Evolutionary conservation across 2,329 filamentous ascomycete species (phyloP).

Genomic region (Fusarium sp.): DNA sequence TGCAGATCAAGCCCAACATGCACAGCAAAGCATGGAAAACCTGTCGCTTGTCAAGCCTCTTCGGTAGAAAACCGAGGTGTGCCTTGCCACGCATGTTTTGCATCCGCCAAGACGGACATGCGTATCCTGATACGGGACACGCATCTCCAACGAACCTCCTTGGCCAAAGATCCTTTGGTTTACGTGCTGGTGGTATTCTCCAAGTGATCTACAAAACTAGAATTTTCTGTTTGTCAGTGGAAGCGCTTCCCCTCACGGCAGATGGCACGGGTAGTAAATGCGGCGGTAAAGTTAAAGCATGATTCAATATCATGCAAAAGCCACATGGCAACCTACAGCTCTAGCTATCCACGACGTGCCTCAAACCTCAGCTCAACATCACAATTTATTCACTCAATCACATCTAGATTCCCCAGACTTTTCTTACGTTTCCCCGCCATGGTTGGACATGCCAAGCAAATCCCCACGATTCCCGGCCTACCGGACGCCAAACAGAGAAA

Average conservation of each 20-base stretch:
- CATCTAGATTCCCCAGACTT: not conserved
- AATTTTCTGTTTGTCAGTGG: not conserved
- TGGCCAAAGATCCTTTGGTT: not conserved
- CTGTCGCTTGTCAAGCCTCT: not conserved
- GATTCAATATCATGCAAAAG: not conserved
- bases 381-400: accelerated
- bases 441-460: not conserved
- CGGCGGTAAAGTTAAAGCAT: not conserved
- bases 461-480: not conserved
- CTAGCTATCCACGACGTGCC: no score
- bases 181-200: not conserved
- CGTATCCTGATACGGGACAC: not conserved
- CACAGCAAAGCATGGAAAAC: accelerated
- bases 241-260: not conserved
- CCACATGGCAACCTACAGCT: not conserved
- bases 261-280: not conserved
- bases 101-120: not conserved
- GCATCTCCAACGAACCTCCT: not conserved
- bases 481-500: not conserved
- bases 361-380: not conserved
- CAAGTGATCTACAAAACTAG: not conserved
- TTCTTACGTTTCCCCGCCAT: not conserved
- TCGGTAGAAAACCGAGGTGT: not conserved
- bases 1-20: not conserved
- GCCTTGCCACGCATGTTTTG: not conserved